Conservation (phyloP, 495 filamentous ascomycete genomes). For the Poronia punctata region DNA sequence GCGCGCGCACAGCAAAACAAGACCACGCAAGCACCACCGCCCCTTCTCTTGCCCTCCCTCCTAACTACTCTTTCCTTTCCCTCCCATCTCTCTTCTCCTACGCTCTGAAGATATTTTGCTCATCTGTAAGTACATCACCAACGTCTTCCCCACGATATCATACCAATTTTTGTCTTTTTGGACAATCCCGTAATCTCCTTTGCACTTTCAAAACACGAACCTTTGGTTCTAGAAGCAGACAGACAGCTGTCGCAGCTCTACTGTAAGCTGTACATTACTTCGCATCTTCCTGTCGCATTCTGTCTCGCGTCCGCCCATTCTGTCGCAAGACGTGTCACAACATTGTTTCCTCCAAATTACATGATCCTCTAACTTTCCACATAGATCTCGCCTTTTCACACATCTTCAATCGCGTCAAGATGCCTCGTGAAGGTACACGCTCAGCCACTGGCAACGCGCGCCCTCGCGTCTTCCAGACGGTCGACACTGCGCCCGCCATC, state of each 20-base stretch:
- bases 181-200: too few species aligned
- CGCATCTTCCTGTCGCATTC: constrained; percentile 22
- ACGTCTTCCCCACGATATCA: too few species aligned
- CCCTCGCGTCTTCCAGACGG: constrained; percentile 45
- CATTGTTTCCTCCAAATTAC: constrained; percentile 4
- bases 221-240: too few species aligned
- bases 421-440: constrained; percentile 51
- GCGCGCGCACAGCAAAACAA: too few species aligned
- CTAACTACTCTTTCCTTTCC: too few species aligned
- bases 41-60: too few species aligned
- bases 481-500: constrained; percentile 44
- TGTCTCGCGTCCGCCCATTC: constrained; percentile 12
- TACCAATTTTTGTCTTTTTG: too few species aligned
- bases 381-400: constrained; percentile 18
- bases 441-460: constrained; percentile 48
- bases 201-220: too few species aligned
- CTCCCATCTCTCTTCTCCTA: too few species aligned
- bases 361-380: constrained; percentile 17
- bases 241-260: constrained; percentile 2
- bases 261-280: constrained; percentile 5
- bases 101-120: too few species aligned
- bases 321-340: constrained; percentile 13
- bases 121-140: too few species aligned
- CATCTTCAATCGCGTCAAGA: constrained; percentile 21
- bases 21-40: too few species aligned